A percentile compares a stretch with the other conserved stretches of the same genome.
Evolutionary conservation across 257 asterid species (phyloP).

Genomic region (Nicotiana noctiflora): DNA sequence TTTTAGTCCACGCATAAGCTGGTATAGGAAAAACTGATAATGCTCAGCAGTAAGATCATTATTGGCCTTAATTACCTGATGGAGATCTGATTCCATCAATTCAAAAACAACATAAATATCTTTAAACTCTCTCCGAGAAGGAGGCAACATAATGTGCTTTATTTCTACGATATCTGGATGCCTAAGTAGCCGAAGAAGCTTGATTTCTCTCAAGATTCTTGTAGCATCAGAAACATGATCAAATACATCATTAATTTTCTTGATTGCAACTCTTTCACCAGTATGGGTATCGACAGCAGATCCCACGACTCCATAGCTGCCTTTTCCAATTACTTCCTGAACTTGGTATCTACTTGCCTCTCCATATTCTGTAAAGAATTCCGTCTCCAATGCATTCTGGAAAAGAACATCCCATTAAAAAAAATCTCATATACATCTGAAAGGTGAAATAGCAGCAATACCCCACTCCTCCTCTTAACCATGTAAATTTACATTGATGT

Average conservation of each 20-base stretch:
- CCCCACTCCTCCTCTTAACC: background rate
- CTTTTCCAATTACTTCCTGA: constrained; percentile 94
- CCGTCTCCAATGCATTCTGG: constrained; percentile 61
- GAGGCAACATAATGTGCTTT: constrained; percentile 17
- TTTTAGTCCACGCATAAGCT: constrained; percentile 89
- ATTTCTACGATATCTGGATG: constrained; percentile 89
- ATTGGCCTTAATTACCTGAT: constrained; percentile 10
- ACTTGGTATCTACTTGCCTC: constrained; percentile 91
- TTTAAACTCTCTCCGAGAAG: constrained; percentile 13
- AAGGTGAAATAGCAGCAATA: background rate
- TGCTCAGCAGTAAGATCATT: constrained; percentile 82
- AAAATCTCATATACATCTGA: constrained; percentile 1
- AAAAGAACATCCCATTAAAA: constrained; percentile 7
- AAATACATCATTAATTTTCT: constrained; percentile 91
- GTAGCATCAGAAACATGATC: constrained; percentile 98
- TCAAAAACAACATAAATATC: constrained; percentile 22
- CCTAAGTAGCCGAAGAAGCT: constrained; percentile 82
- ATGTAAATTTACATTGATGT: background rate
- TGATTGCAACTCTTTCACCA: constrained; percentile 92
- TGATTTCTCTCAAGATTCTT: constrained; percentile 87
- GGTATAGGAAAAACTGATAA: constrained; percentile 84
- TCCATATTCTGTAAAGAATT: constrained; percentile 93
- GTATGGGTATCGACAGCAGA: constrained; percentile 83
- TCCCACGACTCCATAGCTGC: constrained; percentile 95
- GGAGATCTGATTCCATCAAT: constrained; percentile 23